Base-by-base conservation (phyloP, 179 eudicot species). In the Silene coronaria region DNA sequence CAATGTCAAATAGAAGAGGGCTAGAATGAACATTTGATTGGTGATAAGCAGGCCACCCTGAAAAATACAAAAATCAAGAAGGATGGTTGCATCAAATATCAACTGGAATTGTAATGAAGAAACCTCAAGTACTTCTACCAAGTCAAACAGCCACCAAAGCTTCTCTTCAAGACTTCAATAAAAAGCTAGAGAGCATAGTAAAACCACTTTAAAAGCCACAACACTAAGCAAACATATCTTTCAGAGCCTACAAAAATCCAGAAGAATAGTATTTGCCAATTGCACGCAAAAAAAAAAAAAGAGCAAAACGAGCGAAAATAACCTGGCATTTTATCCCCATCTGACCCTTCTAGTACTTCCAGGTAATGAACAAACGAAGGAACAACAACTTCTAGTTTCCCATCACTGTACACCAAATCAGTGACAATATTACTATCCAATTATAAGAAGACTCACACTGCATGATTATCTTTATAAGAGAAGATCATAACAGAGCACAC, bases 1-100 rank as follows among this genome's bases (percentile, higher is more conserved):
- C 97, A 85, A 96, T 91, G 77, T 96, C 99, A 80, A 87, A 93
- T 30, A 93, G 85, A 45, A 96, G 96, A 71, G 97, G 99, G 83
- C 96, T 96, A 62, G 97, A 81, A 86, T 96, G 99, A 73, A 93
- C 93, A 76, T 90, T 92, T 42, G 99, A 95, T 86, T 96, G 97
- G 80, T 96, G 99, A 86, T 86, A 96, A 83, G 97, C 99, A 76
- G 99, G 99, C 99, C 97, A 96, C 26, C 99, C 99, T 96, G 80
- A 80, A 75, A 74, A 86, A 76, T 83, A 28, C 48, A 23, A 66
- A 73, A 70, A 74, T 28, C 60, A 70, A 60, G 69, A 22, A 70
- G 2, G 63, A 27, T 27, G 53, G 8, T 64, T 30, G 28, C 34
- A 65, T 55, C 34, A 77, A 42, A 45, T 22, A 65, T 42, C 46